Conservation (phyloP, 177 flowering plant species). For the Vitis hybrid region DNA sequence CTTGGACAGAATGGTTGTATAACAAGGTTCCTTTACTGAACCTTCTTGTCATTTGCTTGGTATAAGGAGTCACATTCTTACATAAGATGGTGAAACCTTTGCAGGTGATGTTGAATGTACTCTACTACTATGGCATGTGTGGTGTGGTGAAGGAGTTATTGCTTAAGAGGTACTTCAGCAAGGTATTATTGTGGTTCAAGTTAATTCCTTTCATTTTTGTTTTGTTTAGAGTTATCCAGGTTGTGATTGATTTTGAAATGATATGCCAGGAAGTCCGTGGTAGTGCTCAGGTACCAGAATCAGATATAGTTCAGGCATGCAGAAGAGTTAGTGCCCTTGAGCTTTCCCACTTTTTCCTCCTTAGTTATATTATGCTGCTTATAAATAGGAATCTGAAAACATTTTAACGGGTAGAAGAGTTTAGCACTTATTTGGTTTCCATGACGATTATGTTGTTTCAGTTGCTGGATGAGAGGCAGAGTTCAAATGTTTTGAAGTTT, state of each 20-base stretch:
- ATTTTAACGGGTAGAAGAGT: background rate
- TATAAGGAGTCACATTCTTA: background rate
- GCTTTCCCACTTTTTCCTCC: background rate
- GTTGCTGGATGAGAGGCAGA: conserved; percentile 84
- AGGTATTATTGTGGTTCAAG: conserved; percentile 42
- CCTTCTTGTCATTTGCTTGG: background rate
- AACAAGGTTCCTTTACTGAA: conserved; percentile 47
- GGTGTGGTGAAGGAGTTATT: conserved; percentile 71
- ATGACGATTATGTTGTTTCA: conserved; percentile 29
- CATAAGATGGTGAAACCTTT: conserved; percentile 5
- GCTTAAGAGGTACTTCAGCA: conserved; percentile 84
- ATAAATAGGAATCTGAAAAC: background rate
- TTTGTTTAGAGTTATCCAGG: background rate
- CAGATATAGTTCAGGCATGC: conserved; percentile 86
- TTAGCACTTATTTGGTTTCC: conserved; percentile 6
- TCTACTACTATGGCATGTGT: conserved; percentile 91
- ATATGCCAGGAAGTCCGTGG: conserved; percentile 82
- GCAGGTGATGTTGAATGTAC: conserved; percentile 75
- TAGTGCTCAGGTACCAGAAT: conserved; percentile 65
- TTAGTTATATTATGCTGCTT: background rate
- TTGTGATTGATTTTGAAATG: background rate
- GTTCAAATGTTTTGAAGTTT: conserved; percentile 71
- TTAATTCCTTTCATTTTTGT: background rate
- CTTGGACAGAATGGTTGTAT: conserved; percentile 73
- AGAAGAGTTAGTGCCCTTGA: conserved; percentile 63